Base-by-base conservation (phyloP, 116 monocot genomes). In the Zostera marina region DNA sequence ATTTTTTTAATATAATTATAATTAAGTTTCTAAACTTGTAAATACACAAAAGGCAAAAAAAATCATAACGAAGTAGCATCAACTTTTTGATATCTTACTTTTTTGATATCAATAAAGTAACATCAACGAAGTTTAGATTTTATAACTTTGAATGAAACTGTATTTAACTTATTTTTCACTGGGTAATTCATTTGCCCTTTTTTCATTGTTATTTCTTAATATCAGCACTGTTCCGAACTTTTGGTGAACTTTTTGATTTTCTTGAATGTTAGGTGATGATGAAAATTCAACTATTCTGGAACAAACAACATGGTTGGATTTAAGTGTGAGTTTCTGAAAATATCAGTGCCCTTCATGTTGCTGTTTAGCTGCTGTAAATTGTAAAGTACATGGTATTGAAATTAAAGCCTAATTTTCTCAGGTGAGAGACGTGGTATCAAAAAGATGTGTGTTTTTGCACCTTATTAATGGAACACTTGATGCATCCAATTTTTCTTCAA, bases 391-490 rank as follows among this genome's bases (percentile, higher is more conserved):
- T n/a, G n/a, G n/a, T n/a, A n/a, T n/a, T n/a, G n/a, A n/a, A 42
- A 41, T 15, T 44, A 19, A 47, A 9, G 10, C 23, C n/a, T 41
- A 11, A 16, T 56, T 59, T 66, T 19, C 17, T 56, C 66, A 92
- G 92, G 87, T 83, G 17, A 75, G 64, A 43, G 87, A 82, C 61
- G 55, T 75, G 62, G 62, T 87, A 52, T 68, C 73, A 62, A 92
- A 63, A 20, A 67, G 71, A 66, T 92, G 92, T 62, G 68, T 92
- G 26, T 92, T 92, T 56, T 70, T 92, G 74, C 92, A 83, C 72
- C 69, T 92, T 44, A 67, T 63, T 16, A 47, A 77, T 16, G 87
- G 83, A 56, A 83, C 72, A 49, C 22, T 74, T 42, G 92, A 82
- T 63, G 78, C 92, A 67, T 77, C 70, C 11, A 80, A 86, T 61